Conservation (phyloP, 108 stramenopile genomes). For the Parietichytrium sp. region DNA sequence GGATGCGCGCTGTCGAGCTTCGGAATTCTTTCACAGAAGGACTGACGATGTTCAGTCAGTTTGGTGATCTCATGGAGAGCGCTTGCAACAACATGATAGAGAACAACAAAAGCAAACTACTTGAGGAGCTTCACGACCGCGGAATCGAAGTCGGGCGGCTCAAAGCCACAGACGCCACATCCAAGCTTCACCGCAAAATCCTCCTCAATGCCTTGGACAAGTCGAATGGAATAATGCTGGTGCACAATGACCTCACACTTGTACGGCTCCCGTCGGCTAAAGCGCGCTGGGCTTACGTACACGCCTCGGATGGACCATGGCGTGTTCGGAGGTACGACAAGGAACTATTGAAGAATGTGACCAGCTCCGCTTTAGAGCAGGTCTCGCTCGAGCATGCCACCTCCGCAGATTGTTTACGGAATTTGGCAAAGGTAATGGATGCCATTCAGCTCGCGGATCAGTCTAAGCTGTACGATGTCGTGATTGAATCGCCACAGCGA, state of each 20-base stretch:
- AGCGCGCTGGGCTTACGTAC: background rate
- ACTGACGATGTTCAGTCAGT: background rate
- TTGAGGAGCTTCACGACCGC: conserved; percentile 6
- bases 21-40: background rate
- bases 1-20: conserved; percentile 23
- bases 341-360: background rate
- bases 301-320: conserved; percentile 21
- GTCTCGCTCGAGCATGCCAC: conserved; percentile 14
- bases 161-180: conserved; percentile 1
- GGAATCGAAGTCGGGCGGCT: conserved; percentile 19
- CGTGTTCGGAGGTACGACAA: conserved; percentile 4
- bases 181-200: conserved; percentile 24
- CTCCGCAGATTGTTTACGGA: background rate
- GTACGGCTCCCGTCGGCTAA: background rate
- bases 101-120: conserved; percentile 5
- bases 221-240: background rate
- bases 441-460: background rate
- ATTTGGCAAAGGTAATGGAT: conserved; percentile 25
- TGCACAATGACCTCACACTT: background rate
- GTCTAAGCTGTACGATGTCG: background rate
- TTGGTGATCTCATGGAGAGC: conserved; percentile 11
- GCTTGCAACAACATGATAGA: conserved; percentile 37
- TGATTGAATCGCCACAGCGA: background rate
- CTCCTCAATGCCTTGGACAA: background rate
- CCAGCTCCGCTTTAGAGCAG: background rate